These are phyloP conservation scores for Stagonosporopsis vannaccii DNA, from an alignment of 2,329 filamentous ascomycete genomes.

Conservation along the genomic window DNA sequence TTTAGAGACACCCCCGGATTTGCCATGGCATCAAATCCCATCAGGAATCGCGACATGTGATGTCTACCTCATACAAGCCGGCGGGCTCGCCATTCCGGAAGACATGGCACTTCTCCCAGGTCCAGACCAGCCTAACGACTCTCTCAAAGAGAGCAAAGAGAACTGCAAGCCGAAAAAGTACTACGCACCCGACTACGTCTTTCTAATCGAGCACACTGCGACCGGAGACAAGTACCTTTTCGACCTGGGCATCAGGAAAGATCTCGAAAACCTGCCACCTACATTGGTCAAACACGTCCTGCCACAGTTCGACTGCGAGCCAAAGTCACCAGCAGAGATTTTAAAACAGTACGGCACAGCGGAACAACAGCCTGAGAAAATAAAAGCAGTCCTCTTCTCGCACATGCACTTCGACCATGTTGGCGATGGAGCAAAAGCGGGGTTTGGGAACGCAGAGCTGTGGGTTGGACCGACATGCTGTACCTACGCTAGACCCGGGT, in stretches of 20 bases:
- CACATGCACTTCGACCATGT: slow-evolving; percentile 53
- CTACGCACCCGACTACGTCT: slow-evolving; percentile 43
- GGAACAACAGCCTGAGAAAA: slow-evolving; percentile 48
- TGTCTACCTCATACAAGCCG: slow-evolving; percentile 46
- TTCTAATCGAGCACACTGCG: slow-evolving; percentile 40
- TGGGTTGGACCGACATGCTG: slow-evolving; percentile 49
- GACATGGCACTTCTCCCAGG: slow-evolving; percentile 56
- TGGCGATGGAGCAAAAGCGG: slow-evolving; percentile 48
- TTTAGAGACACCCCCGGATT: slow-evolving; percentile 3
- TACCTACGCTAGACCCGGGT: slow-evolving; percentile 42
- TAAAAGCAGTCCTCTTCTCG: slow-evolving; percentile 51
- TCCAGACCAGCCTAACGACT: slow-evolving; percentile 52
- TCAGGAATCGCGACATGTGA: slow-evolving; percentile 33
- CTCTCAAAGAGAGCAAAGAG: slow-evolving; percentile 46
- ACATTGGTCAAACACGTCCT: slow-evolving; percentile 50
- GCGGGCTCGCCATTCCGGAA: slow-evolving; percentile 56
- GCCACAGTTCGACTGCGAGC: slow-evolving; percentile 48
- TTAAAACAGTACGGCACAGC: slow-evolving; percentile 31
- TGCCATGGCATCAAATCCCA: slow-evolving; percentile 41
- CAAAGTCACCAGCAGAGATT: slow-evolving; percentile 38
- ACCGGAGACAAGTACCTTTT: slow-evolving; percentile 55
- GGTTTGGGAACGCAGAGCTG: slow-evolving; percentile 48
- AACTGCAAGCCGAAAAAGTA: slow-evolving; percentile 26
- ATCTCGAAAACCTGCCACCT: slow-evolving; percentile 53
- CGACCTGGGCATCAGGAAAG: slow-evolving; percentile 62